Conservation (phyloP, 257 asterid genomes). For the Salvia rosmarinus region DNA sequence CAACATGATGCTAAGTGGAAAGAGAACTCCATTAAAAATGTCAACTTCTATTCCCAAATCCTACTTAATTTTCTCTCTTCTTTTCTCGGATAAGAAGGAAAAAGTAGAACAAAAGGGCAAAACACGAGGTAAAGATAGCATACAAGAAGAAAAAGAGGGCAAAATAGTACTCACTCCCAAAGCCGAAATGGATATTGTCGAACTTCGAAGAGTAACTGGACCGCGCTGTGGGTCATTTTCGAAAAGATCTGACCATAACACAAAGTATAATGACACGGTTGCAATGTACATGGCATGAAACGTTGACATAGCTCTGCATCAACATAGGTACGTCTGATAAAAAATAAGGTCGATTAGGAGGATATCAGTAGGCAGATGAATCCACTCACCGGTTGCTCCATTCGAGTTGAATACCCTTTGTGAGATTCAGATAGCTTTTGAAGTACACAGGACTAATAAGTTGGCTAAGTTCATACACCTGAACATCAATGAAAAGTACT, state of each 20-base stretch:
- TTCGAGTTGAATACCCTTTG: conserved; percentile 62
- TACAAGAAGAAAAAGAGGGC: not conserved
- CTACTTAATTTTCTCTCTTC: not conserved
- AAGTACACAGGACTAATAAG: conserved; percentile 51
- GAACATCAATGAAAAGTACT: conserved; percentile 28
- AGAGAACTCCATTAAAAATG: too few species aligned
- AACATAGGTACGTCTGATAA: conserved; percentile 5
- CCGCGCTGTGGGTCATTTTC: conserved; percentile 42
- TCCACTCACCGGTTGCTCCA: conserved; percentile 81
- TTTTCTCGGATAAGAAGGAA: not conserved
- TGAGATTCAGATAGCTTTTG: conserved; percentile 62
- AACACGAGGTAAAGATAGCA: not conserved
- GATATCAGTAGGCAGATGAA: too few species aligned
- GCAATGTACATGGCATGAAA: conserved; percentile 68
- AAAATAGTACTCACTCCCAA: conserved; percentile 64
- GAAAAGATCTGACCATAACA: conserved; percentile 66
- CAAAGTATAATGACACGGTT: conserved; percentile 58
- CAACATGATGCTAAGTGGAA: too few species aligned
- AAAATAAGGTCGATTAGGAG: conserved; percentile 18
- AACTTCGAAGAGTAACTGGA: conserved; percentile 55
- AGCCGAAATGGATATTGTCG: conserved; percentile 55
- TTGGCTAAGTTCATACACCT: conserved; percentile 76
- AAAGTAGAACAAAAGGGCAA: not conserved
- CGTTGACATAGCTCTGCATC: conserved; percentile 73
- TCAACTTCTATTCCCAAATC: too few species aligned